Evolutionary conservation across 495 filamentous ascomycete species (phyloP).

Genomic region (Penicillium tannophilum): DNA sequence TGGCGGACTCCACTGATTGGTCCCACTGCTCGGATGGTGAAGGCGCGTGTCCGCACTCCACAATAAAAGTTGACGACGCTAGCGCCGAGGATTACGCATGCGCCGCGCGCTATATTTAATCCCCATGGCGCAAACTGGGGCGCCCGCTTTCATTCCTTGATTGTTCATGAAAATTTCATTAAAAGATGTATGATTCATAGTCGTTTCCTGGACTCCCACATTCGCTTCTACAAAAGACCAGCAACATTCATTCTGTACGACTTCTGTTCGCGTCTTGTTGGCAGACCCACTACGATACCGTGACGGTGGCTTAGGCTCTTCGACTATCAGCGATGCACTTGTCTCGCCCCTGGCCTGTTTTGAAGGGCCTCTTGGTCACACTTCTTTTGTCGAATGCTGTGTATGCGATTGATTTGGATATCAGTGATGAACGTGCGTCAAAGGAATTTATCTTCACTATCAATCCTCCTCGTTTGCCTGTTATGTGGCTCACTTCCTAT

Average conservation of each 20-base stretch:
- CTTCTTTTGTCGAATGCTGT: slow-evolving; percentile 5
- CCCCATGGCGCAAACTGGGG: slow-evolving; percentile 7
- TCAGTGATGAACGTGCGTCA: slow-evolving; percentile 25
- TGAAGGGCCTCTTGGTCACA: slow-evolving; percentile 5
- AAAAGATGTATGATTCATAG: not conserved
- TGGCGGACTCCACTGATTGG: slow-evolving; percentile 19
- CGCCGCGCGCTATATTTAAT: slow-evolving; percentile 10
- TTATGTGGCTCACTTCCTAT: not conserved
- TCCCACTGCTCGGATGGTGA: not conserved
- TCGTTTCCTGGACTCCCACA: not conserved
- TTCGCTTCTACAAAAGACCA: not conserved
- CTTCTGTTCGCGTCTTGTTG: not conserved
- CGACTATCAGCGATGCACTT: slow-evolving; percentile 12
- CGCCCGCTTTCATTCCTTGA: not conserved
- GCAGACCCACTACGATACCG: not conserved
- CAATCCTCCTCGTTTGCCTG: not conserved
- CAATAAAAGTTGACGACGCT: slow-evolving; percentile 30
- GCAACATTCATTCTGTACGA: not conserved
- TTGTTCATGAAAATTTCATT: not conserved
- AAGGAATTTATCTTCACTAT: not conserved
- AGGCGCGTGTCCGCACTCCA: not conserved
- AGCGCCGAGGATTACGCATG: slow-evolving; percentile 32
- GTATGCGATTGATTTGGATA: slow-evolving; percentile 21
- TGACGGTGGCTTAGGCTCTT: not conserved
- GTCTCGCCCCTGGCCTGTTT: not conserved